Evolutionary conservation across 2,329 filamentous ascomycete species (phyloP).

Genomic region (Claviceps spartinae): DNA sequence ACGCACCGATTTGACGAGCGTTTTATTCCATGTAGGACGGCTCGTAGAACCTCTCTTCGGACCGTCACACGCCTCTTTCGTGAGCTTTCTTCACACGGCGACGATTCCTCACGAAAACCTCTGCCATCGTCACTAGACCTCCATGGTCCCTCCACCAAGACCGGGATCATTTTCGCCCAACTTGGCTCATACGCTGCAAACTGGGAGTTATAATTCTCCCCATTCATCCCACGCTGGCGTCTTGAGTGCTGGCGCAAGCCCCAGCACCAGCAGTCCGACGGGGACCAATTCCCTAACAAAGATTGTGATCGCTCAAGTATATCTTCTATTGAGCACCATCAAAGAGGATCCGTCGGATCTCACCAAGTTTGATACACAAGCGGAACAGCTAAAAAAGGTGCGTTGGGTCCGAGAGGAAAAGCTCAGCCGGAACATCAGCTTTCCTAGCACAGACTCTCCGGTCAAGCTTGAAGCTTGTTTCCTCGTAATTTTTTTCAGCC

Average conservation of each 20-base stretch:
- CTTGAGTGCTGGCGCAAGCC: constrained; percentile 47
- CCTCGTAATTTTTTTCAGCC: neutral
- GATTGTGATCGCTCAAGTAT: constrained; percentile 90
- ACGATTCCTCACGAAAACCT: constrained; percentile 18
- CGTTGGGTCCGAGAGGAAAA: constrained; percentile 13
- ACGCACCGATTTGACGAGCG: constrained; percentile 6
- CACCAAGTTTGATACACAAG: constrained; percentile 84
- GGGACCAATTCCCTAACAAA: constrained; percentile 62
- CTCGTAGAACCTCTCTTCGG: constrained; percentile 13
- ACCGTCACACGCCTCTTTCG: constrained; percentile 14
- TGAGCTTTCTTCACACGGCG: constrained; percentile 25
- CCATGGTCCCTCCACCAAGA: constrained; percentile 47
- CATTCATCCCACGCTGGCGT: constrained; percentile 43
- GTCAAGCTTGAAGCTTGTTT: neutral
- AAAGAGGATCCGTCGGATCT: constrained; percentile 77
- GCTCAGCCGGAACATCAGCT: neutral
- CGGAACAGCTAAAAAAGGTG: constrained; percentile 86
- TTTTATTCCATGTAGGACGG: constrained; percentile 22
- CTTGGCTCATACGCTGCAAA: constrained; percentile 44
- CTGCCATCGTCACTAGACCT: constrained; percentile 24
- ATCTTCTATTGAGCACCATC: constrained; percentile 83
- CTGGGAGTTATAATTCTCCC: constrained; percentile 40
- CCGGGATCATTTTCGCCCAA: constrained; percentile 52
- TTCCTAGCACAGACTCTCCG: neutral
- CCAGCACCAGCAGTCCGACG: constrained; percentile 48